Evolutionary conservation across 1,284 basidiomycete genomes (phyloP).

Genomic region (Pholiota adiposa): DNA sequence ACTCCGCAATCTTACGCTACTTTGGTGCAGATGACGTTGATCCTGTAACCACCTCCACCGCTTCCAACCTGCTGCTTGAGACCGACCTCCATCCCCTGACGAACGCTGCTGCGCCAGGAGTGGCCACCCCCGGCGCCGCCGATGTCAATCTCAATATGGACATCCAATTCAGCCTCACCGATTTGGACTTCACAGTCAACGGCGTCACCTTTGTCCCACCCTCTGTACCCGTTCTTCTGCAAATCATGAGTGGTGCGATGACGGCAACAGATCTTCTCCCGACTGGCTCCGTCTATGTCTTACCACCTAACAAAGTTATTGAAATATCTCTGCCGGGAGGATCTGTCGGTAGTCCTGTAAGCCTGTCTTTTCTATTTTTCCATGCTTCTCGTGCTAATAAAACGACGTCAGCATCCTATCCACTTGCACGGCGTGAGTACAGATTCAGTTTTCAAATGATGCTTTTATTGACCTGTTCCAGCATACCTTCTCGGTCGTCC

Average conservation of each 20-base stretch:
- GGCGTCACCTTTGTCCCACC: too few species aligned
- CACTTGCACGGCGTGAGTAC: too few species aligned
- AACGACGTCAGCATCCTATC: constrained; percentile 36
- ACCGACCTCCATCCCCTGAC: constrained; percentile 41
- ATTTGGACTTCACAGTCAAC: too few species aligned
- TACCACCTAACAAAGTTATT: constrained; percentile 48
- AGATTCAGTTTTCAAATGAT: constrained; percentile 9
- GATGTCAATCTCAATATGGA: too few species aligned
- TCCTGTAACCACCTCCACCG: constrained; percentile 41
- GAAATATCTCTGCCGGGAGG: constrained; percentile 45
- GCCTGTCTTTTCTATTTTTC: constrained; percentile 8
- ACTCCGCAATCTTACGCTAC: constrained; percentile 61
- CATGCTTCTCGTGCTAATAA: neutral
- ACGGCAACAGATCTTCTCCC: too few species aligned
- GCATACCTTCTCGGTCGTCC: constrained; percentile 47
- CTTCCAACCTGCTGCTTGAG: constrained; percentile 37
- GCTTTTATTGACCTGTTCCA: constrained; percentile 11
- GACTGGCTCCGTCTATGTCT: too few species aligned
- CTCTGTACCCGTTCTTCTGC: too few species aligned
- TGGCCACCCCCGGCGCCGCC: constrained; percentile 32
- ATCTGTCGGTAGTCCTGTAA: constrained; percentile 28
- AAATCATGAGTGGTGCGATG: too few species aligned
- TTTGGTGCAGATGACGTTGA: constrained; percentile 44
- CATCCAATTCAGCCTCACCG: too few species aligned
- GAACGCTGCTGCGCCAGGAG: constrained; percentile 43